Evolutionary conservation across 768 basidiomycete species (phyloP), one percentile per base, ranked within the genome.

Genomic region (Neoboletus subvelutipes): DNA sequence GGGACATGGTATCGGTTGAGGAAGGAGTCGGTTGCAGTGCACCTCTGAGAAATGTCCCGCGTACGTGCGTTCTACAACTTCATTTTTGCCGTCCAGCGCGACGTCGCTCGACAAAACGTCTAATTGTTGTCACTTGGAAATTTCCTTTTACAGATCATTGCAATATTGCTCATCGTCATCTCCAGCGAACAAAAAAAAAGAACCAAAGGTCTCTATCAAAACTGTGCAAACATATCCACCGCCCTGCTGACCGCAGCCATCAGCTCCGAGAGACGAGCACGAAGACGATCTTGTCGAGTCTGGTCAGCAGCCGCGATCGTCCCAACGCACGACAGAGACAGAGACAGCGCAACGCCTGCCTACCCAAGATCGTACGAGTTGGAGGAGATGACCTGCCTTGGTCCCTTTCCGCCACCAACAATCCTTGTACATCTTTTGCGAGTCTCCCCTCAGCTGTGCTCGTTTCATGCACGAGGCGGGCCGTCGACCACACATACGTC

Each of bases 1-100:
- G 57, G 50, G 80, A 71, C 86, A 88, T 87, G 52, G 62, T 70
- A 11, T 22, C n/a, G n/a, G 36, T 58, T 18, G 50, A 37, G 20
- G 45, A 42, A n/a, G n/a, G 12, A 10, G 49, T 26, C 18, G 24
- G 37, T 29, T 24, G 45, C 36, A 22, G 42, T 55, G 41, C 34
- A n/a, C n/a, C n/a, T 1, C 48, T 54, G 59, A 57, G 58, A 59
- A 61, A 61, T 33, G 50, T 36, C 48, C 17, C 42, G 46, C 41
- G 20, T 37, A 22, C 24, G 45, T 39, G 45, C 22, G 50, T 48
- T 40, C 18, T 39, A 52, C 46, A 56, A 50, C 57, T 29, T 57
- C 57, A 54, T 56, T 40, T 54, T 51, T 51, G 46, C 37, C 48
- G 45, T 46, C 37, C 58, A 34, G 55, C 54, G 8, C 56, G 63